Evolutionary conservation across 306 rosid species (phyloP), one percentile per base, ranked within the genome.

Genomic region (Corylus heterophylla): DNA sequence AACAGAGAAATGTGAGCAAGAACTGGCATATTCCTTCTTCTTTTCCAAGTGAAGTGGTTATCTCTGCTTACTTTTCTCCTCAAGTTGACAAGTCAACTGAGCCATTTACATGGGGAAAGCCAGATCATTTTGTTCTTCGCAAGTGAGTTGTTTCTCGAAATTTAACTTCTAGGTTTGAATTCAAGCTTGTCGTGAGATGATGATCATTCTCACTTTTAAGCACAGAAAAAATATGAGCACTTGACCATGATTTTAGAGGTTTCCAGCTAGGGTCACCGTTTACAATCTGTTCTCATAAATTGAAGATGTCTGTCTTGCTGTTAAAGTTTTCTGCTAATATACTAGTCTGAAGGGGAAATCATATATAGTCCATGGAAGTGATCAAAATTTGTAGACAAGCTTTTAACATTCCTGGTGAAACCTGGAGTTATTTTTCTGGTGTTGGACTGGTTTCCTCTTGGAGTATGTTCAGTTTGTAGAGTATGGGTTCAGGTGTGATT

Each of bases 1-100:
- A 39, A 69, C 89, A 94, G 98, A 94, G 98, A 87, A 94, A 94
- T 83, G 90, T 94, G 80, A 94, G 98, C 93, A 94, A 94, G 90
- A 94, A 94, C 85, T 94, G 98, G 98, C 97, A 94, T 64, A 88
- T 94, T 67, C 97, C 98, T 73, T 76, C 87, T 59, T 83, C 93
- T 74, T 94, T 94, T 86, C 98, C 97, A 29, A 92, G 98, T 84
- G 94, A 88, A 82, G 85, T 89, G 29, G 98, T 94, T 82, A 86
- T 88, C 77, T 87, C 89, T 85, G 97, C 98, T 49, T 94, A 94
- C 80, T 29, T 69, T 76, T 69, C 82, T 75, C 98, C 98, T 17
- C 94, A 91, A 79, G 91, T 94, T 83, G 98, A 94, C 83, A 91
- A 85, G 80, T 94, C 98, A 73, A 93, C 92, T 39, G 98, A 92